Evolutionary conservation across 805 yeast species (phyloP).

Genomic region (Cyberlindnera lachancei): DNA sequence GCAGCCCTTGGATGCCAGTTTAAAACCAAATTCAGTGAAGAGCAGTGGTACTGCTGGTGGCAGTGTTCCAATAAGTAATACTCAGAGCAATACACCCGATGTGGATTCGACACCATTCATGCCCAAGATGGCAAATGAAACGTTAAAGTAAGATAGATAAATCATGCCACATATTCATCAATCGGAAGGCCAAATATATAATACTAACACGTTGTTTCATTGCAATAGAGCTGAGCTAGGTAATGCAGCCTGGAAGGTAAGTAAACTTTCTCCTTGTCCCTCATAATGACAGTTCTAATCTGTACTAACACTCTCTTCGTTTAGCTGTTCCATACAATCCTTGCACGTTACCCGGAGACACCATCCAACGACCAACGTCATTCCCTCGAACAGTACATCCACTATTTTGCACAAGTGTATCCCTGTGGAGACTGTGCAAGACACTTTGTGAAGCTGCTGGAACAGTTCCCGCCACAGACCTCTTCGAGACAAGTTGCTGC

Average conservation of each 20-base stretch:
- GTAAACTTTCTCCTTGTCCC: too few species aligned
- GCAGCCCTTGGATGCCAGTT: slow-evolving; percentile 15
- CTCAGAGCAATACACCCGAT: too few species aligned
- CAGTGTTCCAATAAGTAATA: too few species aligned
- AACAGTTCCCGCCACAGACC: slow-evolving; percentile 78
- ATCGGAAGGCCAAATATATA: too few species aligned
- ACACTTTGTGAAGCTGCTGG: slow-evolving; percentile 69
- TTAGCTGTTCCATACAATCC: slow-evolving; percentile 72
- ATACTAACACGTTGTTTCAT: too few species aligned
- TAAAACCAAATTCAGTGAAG: too few species aligned
- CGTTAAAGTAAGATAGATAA: slow-evolving; percentile 39
- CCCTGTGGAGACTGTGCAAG: slow-evolving; percentile 98
- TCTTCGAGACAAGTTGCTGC: slow-evolving; percentile 74
- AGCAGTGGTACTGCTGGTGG: too few species aligned
- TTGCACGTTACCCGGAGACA: slow-evolving; percentile 84
- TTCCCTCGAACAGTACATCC: slow-evolving; percentile 57
- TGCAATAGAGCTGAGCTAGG: slow-evolving; percentile 63
- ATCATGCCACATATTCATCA: too few species aligned
- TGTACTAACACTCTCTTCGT: not conserved
- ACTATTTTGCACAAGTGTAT: slow-evolving; percentile 81
- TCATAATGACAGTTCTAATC: too few species aligned
- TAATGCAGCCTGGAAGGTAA: slow-evolving; percentile 70
- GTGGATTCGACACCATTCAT: slow-evolving; percentile 36
- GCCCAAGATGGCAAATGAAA: slow-evolving; percentile 91
- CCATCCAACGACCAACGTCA: slow-evolving; percentile 60